Evolutionary conservation across 768 basidiomycete species (phyloP).

Genomic region (Mycena galopus): DNA sequence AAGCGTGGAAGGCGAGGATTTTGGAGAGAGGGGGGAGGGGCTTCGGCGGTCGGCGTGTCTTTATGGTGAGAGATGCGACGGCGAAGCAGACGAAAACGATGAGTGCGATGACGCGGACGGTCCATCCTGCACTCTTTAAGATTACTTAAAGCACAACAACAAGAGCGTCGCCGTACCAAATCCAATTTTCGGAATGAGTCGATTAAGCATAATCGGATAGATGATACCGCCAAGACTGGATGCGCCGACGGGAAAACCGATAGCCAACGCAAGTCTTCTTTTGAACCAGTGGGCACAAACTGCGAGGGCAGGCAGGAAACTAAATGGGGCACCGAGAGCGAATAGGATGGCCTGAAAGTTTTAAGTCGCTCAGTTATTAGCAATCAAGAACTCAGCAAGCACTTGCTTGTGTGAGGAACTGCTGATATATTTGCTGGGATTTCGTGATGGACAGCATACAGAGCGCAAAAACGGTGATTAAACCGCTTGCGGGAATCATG

Average conservation of each 20-base stretch:
- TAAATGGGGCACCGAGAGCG: slow-evolving; percentile 39
- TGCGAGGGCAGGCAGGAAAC: slow-evolving; percentile 51
- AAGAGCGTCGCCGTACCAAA: no score
- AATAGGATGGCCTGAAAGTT: slow-evolving; percentile 37
- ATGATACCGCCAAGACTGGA: slow-evolving; percentile 49
- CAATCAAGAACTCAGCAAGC: no score
- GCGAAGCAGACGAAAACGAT: slow-evolving; percentile 39
- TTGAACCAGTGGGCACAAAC: slow-evolving; percentile 53
- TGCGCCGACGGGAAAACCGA: slow-evolving; percentile 51
- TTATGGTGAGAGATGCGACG: slow-evolving; percentile 41
- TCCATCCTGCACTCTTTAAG: no score
- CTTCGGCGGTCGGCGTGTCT: slow-evolving; percentile 40
- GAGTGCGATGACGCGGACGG: slow-evolving; percentile 43
- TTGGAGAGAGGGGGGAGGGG: slow-evolving; percentile 37
- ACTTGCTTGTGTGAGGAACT: slow-evolving; percentile 41
- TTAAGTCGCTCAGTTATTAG: not conserved
- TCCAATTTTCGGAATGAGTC: slow-evolving; percentile 36
- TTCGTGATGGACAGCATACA: slow-evolving; percentile 45
- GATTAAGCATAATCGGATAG: slow-evolving; percentile 44
- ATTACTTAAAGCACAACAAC: no score
- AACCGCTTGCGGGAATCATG: slow-evolving; percentile 41
- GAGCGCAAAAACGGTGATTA: slow-evolving; percentile 38
- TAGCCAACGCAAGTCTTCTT: slow-evolving; percentile 45
- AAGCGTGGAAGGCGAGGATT: slow-evolving; percentile 40
- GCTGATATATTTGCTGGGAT: slow-evolving; percentile 45